Evolutionary conservation across 257 asterid species (phyloP).

Genomic region (Gentiana dahurica): DNA sequence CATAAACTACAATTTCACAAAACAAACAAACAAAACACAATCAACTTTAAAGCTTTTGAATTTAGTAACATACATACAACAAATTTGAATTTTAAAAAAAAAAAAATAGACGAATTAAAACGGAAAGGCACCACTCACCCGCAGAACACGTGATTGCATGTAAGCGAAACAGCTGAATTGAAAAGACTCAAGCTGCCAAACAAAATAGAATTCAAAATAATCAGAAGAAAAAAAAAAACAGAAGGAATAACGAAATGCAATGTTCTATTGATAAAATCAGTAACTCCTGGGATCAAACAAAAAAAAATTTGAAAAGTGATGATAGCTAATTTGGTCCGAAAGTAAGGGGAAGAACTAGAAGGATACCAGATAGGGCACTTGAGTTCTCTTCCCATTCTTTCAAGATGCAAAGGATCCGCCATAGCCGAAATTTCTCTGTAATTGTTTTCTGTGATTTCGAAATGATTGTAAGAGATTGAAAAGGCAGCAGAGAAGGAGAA

Average conservation of each 20-base stretch:
- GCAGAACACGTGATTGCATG: slow-evolving; percentile 96
- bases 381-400: slow-evolving; percentile 95
- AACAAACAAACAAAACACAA: neutral
- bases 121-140: slow-evolving; percentile 29
- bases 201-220: neutral
- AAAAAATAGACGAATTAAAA: too few species aligned
- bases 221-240: neutral
- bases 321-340: too few species aligned
- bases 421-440: slow-evolving; percentile 11
- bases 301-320: neutral
- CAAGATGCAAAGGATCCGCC: slow-evolving; percentile 74
- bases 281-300: neutral
- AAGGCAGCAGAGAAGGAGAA: neutral
- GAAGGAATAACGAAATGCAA: neutral
- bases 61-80: neutral
- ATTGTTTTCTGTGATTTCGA: neutral
- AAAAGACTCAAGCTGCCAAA: slow-evolving; percentile 72
- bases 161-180: slow-evolving; percentile 67
- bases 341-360: neutral
- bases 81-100: neutral
- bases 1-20: slow-evolving; percentile 39
- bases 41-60: neutral
- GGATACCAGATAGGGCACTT: slow-evolving; percentile 90
- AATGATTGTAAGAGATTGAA: neutral
- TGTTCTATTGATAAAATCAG: too few species aligned